Evolutionary conservation across 2,329 filamentous ascomycete genomes (phyloP).

Genomic region (Paraconiothyrium brasiliense): DNA sequence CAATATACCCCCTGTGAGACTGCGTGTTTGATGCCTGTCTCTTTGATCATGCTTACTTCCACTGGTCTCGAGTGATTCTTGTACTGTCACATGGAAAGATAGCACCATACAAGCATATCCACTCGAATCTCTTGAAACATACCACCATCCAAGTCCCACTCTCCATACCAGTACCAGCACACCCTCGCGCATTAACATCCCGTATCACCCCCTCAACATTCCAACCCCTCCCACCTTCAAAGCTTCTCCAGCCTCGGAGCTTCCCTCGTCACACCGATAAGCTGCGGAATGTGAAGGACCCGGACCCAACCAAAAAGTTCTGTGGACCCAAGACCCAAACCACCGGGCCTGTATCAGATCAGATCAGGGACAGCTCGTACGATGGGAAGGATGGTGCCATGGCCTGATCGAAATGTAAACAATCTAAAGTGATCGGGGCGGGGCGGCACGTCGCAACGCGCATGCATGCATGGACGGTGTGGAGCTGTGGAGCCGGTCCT

Average conservation of each 20-base stretch:
- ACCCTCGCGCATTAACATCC: background rate
- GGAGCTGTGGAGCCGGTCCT: background rate
- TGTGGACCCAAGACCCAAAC: background rate
- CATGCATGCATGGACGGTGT: background rate
- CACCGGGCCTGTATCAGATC: background rate
- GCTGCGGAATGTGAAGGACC: background rate
- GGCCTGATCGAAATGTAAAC: background rate
- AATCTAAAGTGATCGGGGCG: background rate
- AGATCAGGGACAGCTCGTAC: constrained; percentile 1
- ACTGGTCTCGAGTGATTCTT: too few relatives aligned
- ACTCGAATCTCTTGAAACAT: too few relatives aligned
- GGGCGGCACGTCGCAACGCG: background rate
- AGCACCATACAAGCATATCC: too few relatives aligned
- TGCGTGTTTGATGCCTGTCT: background rate
- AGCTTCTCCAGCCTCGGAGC: too few relatives aligned
- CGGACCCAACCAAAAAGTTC: background rate
- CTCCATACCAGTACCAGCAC: background rate
- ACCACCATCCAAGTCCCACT: too few relatives aligned
- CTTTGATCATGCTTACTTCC: background rate
- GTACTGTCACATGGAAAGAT: too few relatives aligned
- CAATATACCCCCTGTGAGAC: constrained; percentile 5
- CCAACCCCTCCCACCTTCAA: background rate
- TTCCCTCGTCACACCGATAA: too few relatives aligned
- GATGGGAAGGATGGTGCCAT: background rate
- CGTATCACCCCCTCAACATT: background rate